Conservation (phyloP, 345 rosid genomes). For the Conringia planisiliqua region DNA sequence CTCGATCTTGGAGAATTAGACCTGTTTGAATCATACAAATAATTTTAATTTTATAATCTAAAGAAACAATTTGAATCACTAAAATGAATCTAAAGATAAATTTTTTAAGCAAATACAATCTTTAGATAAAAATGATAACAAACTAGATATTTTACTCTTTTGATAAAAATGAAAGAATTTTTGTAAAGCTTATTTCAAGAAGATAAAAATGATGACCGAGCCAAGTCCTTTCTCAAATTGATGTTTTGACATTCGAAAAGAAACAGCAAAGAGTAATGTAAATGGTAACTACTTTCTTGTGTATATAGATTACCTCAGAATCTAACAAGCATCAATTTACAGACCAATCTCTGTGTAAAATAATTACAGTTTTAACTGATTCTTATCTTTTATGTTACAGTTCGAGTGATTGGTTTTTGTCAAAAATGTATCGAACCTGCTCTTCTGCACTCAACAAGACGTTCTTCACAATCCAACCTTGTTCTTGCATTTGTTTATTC, state of each 20-base stretch:
- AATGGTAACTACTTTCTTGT: conserved; percentile 16
- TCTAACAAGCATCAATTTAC: not conserved
- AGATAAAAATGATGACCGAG: too few relatives aligned
- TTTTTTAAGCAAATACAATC: too few relatives aligned
- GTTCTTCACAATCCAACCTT: conserved; percentile 71
- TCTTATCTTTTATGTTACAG: conserved; percentile 7
- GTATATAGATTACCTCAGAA: conserved; percentile 19
- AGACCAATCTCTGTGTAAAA: conserved; percentile 11
- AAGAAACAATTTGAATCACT: too few relatives aligned
- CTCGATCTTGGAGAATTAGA: too few relatives aligned
- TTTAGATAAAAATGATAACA: too few relatives aligned
- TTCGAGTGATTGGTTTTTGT: conserved; percentile 10
- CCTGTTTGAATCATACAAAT: too few relatives aligned
- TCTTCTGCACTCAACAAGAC: conserved; percentile 58
- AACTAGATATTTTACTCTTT: too few relatives aligned
- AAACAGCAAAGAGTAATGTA: not conserved
- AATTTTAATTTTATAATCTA: too few relatives aligned
- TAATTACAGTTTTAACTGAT: conserved; percentile 12
- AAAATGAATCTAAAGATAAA: too few relatives aligned
- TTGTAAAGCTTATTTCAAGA: too few relatives aligned
- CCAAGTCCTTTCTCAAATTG: conserved; percentile 41
- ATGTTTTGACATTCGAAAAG: conserved; percentile 6
- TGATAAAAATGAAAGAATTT: too few relatives aligned
- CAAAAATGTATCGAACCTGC: conserved; percentile 57
- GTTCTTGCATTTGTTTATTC: conserved; percentile 47